These are phyloP conservation scores for Cutaneotrichosporon cyanovorans DNA, from an alignment of 1,284 basidiomycete genomes.

Conservation along the genomic window DNA sequence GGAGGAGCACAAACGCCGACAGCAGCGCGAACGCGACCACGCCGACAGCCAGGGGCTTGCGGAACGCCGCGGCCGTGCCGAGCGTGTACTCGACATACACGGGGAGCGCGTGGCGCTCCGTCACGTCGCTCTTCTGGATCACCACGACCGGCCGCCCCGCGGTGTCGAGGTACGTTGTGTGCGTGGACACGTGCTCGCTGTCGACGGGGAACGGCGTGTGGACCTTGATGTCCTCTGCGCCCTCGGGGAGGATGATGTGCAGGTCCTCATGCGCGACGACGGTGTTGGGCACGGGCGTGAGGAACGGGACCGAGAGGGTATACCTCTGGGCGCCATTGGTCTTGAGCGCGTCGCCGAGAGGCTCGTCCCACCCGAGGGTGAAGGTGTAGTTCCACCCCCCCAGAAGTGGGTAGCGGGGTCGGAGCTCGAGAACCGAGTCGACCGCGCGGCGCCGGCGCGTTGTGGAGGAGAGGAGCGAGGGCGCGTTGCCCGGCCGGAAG, in stretches of 20 bases:
- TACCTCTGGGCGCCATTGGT: slow-evolving; percentile 45
- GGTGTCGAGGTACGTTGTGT: slow-evolving; percentile 90
- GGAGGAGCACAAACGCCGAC: slow-evolving; percentile 37
- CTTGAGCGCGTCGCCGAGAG: slow-evolving; percentile 56
- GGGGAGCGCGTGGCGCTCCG: slow-evolving; percentile 60
- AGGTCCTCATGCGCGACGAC: slow-evolving; percentile 75
- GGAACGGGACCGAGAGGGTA: slow-evolving; percentile 73
- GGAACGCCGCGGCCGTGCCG: slow-evolving; percentile 63
- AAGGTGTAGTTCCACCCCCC: slow-evolving; percentile 98
- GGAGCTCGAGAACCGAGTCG: slow-evolving; percentile 61
- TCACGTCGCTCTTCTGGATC: slow-evolving; percentile 65
- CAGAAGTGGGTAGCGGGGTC: slow-evolving; percentile 83
- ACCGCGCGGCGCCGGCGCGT: slow-evolving; percentile 37
- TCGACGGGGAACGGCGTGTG: slow-evolving; percentile 69
- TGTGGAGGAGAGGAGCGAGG: too few species aligned
- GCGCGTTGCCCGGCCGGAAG: slow-evolving; percentile 61
- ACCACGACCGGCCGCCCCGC: slow-evolving; percentile 72
- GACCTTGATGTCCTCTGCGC: slow-evolving; percentile 75
- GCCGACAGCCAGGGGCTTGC: slow-evolving; percentile 62
- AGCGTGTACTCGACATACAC: slow-evolving; percentile 66
- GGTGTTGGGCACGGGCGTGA: slow-evolving; percentile 71
- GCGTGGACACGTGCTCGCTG: slow-evolving; percentile 55
- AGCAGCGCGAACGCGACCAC: slow-evolving; percentile 35
- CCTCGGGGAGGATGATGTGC: slow-evolving; percentile 82
- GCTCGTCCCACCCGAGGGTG: slow-evolving; percentile 85